phyloP scores from a whole-genome alignment of 331 rosid genomes.

The Cydonia oblonga region DNA sequence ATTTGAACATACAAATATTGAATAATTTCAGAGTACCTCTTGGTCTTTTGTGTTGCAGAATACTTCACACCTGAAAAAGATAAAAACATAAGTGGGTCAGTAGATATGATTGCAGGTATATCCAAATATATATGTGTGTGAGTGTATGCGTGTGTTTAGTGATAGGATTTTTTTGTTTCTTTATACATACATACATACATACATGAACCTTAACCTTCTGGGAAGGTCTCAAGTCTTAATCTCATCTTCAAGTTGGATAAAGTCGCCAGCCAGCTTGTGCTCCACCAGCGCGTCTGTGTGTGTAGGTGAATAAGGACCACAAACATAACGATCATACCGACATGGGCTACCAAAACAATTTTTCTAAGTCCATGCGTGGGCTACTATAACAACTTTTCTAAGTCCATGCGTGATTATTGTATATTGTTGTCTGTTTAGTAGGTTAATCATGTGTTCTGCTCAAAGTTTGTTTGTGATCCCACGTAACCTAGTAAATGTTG shows the following conservation, averaged over 20 bases:
- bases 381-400: no score
- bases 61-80: neutral
- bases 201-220: neutral
- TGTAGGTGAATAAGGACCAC: no score
- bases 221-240: neutral
- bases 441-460: no score
- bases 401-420: no score
- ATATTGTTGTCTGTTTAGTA: no score
- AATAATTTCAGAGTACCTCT: neutral
- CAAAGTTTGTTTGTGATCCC: no score
- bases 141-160: no score
- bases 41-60: neutral
- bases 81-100: neutral
- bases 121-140: neutral
- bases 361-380: no score
- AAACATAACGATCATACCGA: no score
- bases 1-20: neutral
- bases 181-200: neutral
- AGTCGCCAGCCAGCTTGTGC: neutral
- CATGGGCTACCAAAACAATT: no score
- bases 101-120: neutral
- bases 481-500: no score
- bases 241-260: neutral
- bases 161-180: neutral
- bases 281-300: no score